phyloP scores from a whole-genome alignment of 2,329 filamentous ascomycete genomes.

The Arthrobotrys pseudoclavata region DNA sequence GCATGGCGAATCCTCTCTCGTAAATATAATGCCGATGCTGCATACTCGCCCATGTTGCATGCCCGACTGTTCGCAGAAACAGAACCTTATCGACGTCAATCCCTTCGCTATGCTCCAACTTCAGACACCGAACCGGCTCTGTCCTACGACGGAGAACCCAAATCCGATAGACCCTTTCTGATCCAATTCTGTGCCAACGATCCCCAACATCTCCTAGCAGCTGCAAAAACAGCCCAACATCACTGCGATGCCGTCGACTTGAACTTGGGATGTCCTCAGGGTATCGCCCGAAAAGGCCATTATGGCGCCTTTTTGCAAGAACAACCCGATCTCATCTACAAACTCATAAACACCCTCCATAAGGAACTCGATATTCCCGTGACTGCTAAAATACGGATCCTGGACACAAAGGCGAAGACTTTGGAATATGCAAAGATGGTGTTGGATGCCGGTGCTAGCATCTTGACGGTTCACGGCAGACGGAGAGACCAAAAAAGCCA shows the following conservation, averaged over 20 bases:
- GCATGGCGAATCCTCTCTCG: conserved; percentile 97
- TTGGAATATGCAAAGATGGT: conserved; percentile 91
- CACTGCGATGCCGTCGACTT: conserved; percentile 96
- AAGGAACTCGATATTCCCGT: conserved; percentile 83
- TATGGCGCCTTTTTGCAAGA: conserved; percentile 97
- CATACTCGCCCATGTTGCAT: conserved; percentile 97
- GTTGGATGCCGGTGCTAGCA: conserved; percentile 86
- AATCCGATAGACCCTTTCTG: conserved; percentile 86
- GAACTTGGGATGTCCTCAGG: conserved; percentile 95
- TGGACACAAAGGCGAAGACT: conserved; percentile 88
- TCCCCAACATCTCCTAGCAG: conserved; percentile 81
- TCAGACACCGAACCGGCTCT: conserved; percentile 62
- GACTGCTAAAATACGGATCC: conserved; percentile 92
- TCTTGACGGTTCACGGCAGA: conserved; percentile 91
- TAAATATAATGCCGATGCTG: conserved; percentile 86
- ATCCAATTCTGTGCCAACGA: conserved; percentile 97
- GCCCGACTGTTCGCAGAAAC: conserved; percentile 86
- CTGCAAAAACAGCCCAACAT: conserved; percentile 82
- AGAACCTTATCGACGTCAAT: conserved; percentile 79
- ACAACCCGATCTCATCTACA: conserved; percentile 84
- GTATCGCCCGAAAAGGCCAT: conserved; percentile 88
- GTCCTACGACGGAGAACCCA: conserved; percentile 83
- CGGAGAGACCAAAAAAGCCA: conserved; percentile 94
- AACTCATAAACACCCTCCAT: conserved; percentile 87
- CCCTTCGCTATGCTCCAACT: conserved; percentile 73